Conservation (phyloP, 345 rosid species). For the Passiflora organensis region DNA sequence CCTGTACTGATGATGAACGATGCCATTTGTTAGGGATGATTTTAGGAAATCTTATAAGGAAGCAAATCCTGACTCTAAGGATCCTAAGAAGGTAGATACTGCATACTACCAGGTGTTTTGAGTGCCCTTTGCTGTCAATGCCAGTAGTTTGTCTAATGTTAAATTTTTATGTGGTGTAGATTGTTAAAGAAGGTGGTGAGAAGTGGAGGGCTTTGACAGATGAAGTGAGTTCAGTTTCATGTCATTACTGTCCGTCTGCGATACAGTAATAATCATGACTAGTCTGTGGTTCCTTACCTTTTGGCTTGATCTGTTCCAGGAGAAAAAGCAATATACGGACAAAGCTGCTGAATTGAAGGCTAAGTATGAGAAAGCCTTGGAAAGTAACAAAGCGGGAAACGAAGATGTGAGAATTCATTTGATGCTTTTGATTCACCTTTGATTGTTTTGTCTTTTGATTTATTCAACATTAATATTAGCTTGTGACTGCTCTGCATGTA, state of each 20-base stretch:
- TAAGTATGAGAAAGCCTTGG: conserved; percentile 45
- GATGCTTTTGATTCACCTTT: not conserved
- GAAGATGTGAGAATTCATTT: conserved; percentile 18
- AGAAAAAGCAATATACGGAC: conserved; percentile 64
- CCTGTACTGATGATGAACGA: conserved; percentile 5
- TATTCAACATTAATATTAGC: not conserved
- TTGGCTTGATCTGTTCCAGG: conserved; percentile 28
- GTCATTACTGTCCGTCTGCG: too few species aligned
- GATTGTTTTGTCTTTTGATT: not conserved
- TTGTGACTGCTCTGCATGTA: conserved; percentile 11
- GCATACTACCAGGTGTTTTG: not conserved
- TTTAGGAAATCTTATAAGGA: conserved; percentile 61
- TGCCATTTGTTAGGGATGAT: conserved; percentile 46
- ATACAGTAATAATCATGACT: not conserved
- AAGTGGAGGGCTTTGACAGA: conserved; percentile 76
- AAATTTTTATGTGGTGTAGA: conserved; percentile 31
- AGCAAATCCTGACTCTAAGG: conserved; percentile 52
- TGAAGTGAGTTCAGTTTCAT: conserved; percentile 43
- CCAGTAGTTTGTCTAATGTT: not conserved
- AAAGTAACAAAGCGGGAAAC: conserved; percentile 24
- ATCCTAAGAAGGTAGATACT: conserved; percentile 39
- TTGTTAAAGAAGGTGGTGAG: conserved; percentile 77
- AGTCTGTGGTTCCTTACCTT: not conserved
- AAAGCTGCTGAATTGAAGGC: conserved; percentile 74
- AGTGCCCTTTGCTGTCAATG: not conserved